Base-by-base conservation (phyloP, 78 protist species). In the Mastigamoeba balamuthi region DNA sequence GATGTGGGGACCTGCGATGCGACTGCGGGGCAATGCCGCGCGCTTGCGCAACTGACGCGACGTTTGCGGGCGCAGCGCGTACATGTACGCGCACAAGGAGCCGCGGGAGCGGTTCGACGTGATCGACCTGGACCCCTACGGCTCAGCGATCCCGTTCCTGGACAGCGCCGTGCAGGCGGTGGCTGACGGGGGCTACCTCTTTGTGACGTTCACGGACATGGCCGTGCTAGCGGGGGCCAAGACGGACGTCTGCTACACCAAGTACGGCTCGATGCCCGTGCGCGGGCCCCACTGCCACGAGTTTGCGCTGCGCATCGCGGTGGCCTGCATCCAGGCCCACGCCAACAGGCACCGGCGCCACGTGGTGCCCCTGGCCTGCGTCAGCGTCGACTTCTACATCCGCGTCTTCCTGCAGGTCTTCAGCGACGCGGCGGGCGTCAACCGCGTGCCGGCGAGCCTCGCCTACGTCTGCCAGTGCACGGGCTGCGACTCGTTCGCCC, bases 61-160 rank as follows among this genome's bases (percentile, higher is more conserved):
- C n/a, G 6, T 70, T 40, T 0, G 7, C 6, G 69, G 7, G 8
- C 35, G 40, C 42, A 77, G 76, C 10, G 6, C 76, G 39, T 84
- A 73, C 27, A 85, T 87, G 88, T 40, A 72, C 58, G 36, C 78
- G 17, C 36, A 69, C 53, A 30, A 83, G 5, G 35, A 35, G 7
- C 17, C 27, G 0, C 33, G 9, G 2, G 72, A 78, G 9, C 63
- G 40, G 33, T 93, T 94, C 43, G 94, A 95, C 37, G 93, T 95
- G 30, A 78, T 98, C 10, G 99, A 98, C 68, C 88, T 98, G 17
- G 99, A 98, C 71, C 99, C 99, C 7, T 98, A 97, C 63, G 99
- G 99, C 30, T 48, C 99, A 1, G 97, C 99, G 9, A 42, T 93
- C 6, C 89, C 84, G 23, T 97, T 97, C 70, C 69, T 97, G 2